Evolutionary conservation across 495 filamentous ascomycete genomes (phyloP).

Genomic region (Neurospora sp.): DNA sequence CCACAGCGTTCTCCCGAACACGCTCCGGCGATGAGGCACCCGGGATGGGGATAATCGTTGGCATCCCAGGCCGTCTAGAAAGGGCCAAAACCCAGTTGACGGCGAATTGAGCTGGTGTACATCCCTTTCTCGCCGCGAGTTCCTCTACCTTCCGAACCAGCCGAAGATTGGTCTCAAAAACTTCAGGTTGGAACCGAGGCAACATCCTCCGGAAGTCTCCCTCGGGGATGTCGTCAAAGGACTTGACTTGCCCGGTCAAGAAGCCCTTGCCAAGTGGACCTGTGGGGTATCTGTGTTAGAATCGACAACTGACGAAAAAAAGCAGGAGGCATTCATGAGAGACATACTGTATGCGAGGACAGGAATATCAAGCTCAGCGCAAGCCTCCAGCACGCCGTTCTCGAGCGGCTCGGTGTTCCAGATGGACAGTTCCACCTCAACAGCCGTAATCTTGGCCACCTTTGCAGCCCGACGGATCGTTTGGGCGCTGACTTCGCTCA

Average conservation of each 20-base stretch:
- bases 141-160: slow-evolving; percentile 56
- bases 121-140: slow-evolving; percentile 58
- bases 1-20: slow-evolving; percentile 40
- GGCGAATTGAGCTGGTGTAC: slow-evolving; percentile 65
- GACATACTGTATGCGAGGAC: slow-evolving; percentile 58
- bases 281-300: slow-evolving; percentile 2
- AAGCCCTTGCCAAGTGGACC: slow-evolving; percentile 18
- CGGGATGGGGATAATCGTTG: slow-evolving; percentile 73
- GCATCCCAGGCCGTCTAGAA: slow-evolving; percentile 48
- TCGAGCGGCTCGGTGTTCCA: slow-evolving; percentile 55
- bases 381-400: slow-evolving; percentile 64
- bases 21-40: slow-evolving; percentile 46
- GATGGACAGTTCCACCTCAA: slow-evolving; percentile 77
- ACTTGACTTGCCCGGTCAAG: slow-evolving; percentile 55
- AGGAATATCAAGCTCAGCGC: slow-evolving; percentile 62
- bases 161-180: slow-evolving; percentile 65
- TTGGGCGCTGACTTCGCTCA: slow-evolving; percentile 64
- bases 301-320: slow-evolving; percentile 1
- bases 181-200: slow-evolving; percentile 60
- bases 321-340: background rate
- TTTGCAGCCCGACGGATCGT: slow-evolving; percentile 66
- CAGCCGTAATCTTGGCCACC: slow-evolving; percentile 57
- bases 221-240: slow-evolving; percentile 50
- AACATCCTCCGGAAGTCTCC: slow-evolving; percentile 42
- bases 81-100: slow-evolving; percentile 57